Evolutionary conservation across 2,329 filamentous ascomycete genomes (phyloP).

Genomic region (Claviceps cyperi): DNA sequence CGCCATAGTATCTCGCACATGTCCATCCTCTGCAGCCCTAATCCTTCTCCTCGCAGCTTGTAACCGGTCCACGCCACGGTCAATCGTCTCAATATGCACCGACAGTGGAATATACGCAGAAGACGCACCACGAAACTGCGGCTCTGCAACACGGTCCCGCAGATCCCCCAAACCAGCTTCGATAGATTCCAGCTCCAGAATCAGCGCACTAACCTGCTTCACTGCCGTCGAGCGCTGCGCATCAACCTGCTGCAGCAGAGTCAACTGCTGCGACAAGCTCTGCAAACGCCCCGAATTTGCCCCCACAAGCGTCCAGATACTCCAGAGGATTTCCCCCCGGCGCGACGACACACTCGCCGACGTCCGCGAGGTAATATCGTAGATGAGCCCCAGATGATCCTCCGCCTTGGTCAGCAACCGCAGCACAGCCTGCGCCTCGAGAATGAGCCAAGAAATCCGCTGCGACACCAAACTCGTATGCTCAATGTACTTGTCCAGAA

Average conservation of each 20-base stretch:
- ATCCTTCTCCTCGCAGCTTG: constrained; percentile 48
- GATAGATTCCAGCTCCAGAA: constrained; percentile 62
- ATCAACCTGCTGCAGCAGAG: constrained; percentile 50
- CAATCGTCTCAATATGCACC: constrained; percentile 63
- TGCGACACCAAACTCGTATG: constrained; percentile 58
- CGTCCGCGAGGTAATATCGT: constrained; percentile 52
- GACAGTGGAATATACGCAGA: constrained; percentile 41
- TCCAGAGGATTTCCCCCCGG: constrained; percentile 52
- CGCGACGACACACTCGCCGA: constrained; percentile 41
- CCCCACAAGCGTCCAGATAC: constrained; percentile 62
- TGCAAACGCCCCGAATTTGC: constrained; percentile 47
- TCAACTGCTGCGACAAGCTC: constrained; percentile 48
- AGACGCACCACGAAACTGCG: constrained; percentile 38
- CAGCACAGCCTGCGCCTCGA: constrained; percentile 55
- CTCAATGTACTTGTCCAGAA: constrained; percentile 61
- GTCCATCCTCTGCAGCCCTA: constrained; percentile 43
- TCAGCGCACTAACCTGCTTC: constrained; percentile 51
- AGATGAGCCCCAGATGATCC: constrained; percentile 53
- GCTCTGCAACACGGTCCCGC: constrained; percentile 53
- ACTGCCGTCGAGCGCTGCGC: constrained; percentile 51
- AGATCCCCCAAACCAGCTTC: constrained; percentile 56
- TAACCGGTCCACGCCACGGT: constrained; percentile 56
- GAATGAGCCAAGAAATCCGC: constrained; percentile 52
- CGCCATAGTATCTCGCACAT: constrained; percentile 36
- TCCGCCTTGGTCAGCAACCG: constrained; percentile 53